Evolutionary conservation across 2,329 filamentous ascomycete genomes (phyloP).

Genomic region (Sporothrix globosa): DNA sequence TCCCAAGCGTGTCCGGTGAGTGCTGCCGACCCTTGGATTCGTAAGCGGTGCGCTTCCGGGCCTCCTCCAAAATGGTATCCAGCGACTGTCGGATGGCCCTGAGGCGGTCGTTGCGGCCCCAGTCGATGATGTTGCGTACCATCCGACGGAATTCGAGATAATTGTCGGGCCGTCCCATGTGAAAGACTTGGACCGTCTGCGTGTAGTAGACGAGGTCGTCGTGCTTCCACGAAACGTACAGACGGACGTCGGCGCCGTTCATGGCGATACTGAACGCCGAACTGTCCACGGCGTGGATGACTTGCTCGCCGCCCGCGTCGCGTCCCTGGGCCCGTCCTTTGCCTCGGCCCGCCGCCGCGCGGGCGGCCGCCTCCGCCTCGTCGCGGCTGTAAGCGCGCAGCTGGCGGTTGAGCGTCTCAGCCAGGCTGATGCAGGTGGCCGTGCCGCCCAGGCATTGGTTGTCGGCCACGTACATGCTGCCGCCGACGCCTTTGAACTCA

Average conservation of each 20-base stretch:
- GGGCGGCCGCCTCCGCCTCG: not conserved
- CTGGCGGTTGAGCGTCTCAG: not conserved
- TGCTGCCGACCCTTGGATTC: not conserved
- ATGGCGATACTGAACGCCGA: slow-evolving; percentile 16
- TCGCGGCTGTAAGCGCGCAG: not conserved
- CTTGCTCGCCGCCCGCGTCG: not conserved
- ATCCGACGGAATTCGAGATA: not conserved
- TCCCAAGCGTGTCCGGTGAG: not conserved
- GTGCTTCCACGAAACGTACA: slow-evolving; percentile 13
- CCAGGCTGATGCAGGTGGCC: slow-evolving; percentile 12
- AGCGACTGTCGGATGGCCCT: not conserved
- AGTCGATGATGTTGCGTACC: slow-evolving; percentile 26
- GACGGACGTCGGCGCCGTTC: not conserved
- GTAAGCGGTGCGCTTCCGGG: not conserved
- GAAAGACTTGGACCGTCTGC: too few species aligned
- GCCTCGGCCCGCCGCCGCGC: not conserved
- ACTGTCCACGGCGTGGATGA: not conserved
- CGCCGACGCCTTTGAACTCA: slow-evolving; percentile 14
- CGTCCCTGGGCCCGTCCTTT: too few species aligned
- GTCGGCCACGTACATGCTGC: slow-evolving; percentile 12
- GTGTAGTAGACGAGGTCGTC: not conserved
- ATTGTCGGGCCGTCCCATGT: too few species aligned
- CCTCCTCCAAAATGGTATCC: slow-evolving; percentile 7
- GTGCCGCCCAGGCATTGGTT: slow-evolving; percentile 25
- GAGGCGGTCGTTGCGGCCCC: slow-evolving; percentile 23